Base-by-base conservation (phyloP, 495 filamentous ascomycete genomes). In the Aspergillus coremiiformis region DNA sequence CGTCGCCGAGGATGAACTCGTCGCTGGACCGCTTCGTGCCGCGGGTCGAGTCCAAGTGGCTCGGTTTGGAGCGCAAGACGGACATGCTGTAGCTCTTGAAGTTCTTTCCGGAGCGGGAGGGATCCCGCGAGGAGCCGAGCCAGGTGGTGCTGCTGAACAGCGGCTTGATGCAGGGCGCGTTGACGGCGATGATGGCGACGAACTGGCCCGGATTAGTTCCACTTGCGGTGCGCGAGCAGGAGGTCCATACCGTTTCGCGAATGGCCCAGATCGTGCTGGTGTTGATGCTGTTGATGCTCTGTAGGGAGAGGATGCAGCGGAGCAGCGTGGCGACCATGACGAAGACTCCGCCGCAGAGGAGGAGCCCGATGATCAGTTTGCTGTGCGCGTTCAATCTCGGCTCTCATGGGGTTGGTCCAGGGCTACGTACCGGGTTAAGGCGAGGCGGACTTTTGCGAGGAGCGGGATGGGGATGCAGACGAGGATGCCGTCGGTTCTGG, bases 171-270 rank as follows among this genome's bases (percentile, higher is more conserved):
- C 51, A 54, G 5, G 60, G 53, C 3, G 52, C 54, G 43, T 60
- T 63, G 29, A 63, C 57, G 49, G 54, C 54, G 39, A 63, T 58
- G 21, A 60, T 61, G 8, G 50, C 60, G 32, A 63, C 54, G 42
- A 63, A 60, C 60, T 63, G 24, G 41, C 14, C 5, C 20, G 11
- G 27, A 27, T 52, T 29, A 47, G 22, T 37, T 15, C 10, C 2
- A n/a, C 23, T 43, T 24, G 26, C 3, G 5, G 11, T 27, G 5
- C 5, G 19, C 23, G 37, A 23, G 29, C 3, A 14, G 30, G 26
- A 12, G 14, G 12, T 15, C 20, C 39, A 11, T 53, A 63, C 60
- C 27, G 54, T 56, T 52, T 63, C 60, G n/a, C 60, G 60, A 24
- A 60, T 57, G 6, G 57, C 60, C 60, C 60, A 63, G 27, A 57